These are phyloP conservation scores for Cryptosporidium xiaoi DNA, from an alignment of 169 alveolate species.

Conservation along the genomic window DNA sequence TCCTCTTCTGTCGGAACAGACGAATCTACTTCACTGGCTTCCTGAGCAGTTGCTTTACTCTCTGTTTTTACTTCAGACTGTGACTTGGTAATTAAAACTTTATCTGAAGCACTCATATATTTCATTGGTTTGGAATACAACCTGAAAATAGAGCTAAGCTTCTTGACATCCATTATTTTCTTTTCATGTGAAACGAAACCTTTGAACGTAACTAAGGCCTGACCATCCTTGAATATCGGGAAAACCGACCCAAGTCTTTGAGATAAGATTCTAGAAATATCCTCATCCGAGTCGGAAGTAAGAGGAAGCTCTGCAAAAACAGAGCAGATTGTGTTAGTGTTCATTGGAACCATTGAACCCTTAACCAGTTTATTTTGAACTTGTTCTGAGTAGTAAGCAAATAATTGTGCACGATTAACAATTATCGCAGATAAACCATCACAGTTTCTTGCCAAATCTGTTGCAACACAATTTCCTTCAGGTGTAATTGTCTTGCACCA, in stretches of 20 bases:
- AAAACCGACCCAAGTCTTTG: constrained; percentile 35
- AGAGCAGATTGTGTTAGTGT: constrained; percentile 45
- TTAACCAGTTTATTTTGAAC: constrained; percentile 35
- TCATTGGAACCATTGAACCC: constrained; percentile 44
- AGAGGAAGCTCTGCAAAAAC: constrained; percentile 11
- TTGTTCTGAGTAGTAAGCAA: constrained; percentile 48
- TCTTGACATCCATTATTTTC: constrained; percentile 21
- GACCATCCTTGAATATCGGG: constrained; percentile 47
- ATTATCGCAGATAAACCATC: constrained; percentile 52
- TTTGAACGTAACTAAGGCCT: constrained; percentile 22
- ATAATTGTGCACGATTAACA: constrained; percentile 62
- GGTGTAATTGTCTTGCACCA: constrained; percentile 66
- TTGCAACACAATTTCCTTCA: constrained; percentile 63
- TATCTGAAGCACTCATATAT: constrained; percentile 40
- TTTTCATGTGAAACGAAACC: constrained; percentile 30
- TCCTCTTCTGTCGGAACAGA: constrained; percentile 28
- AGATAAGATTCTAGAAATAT: not conserved
- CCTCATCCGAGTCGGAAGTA: constrained; percentile 17
- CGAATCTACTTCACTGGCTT: not conserved
- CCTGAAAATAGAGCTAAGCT: constrained; percentile 3
- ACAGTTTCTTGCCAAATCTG: constrained; percentile 56
- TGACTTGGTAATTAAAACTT: constrained; percentile 16
- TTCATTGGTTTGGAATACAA: constrained; percentile 36
- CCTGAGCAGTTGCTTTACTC: not conserved
- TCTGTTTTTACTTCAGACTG: constrained; percentile 3